Conservation (phyloP, 2,329 filamentous ascomycete genomes). For the Tolypocladium album region DNA sequence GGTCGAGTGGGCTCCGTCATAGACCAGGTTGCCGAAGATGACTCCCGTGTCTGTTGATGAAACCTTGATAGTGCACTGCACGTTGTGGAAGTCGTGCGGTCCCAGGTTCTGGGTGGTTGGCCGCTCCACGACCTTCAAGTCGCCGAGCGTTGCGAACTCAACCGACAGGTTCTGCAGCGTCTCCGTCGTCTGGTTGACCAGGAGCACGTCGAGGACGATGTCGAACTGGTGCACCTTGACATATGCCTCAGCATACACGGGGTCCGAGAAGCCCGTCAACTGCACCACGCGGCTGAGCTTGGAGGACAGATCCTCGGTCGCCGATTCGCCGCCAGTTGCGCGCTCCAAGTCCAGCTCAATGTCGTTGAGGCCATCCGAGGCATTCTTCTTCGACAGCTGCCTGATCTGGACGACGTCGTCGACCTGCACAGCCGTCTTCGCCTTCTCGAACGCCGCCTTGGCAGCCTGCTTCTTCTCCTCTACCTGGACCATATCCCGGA, state of each 20-base stretch:
- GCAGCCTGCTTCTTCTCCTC: constrained; percentile 97
- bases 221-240: constrained; percentile 99
- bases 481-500: constrained; percentile 92
- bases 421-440: constrained; percentile 87
- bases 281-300: constrained; percentile 96
- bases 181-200: constrained; percentile 95
- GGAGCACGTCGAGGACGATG: constrained; percentile 88
- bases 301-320: constrained; percentile 74
- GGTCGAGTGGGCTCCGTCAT: constrained; percentile 84
- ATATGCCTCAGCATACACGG: constrained; percentile 97
- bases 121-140: constrained; percentile 94
- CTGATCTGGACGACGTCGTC: constrained; percentile 91
- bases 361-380: constrained; percentile 69
- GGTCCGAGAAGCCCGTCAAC: constrained; percentile 94
- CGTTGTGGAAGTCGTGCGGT: constrained; percentile 94
- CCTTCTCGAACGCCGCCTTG: constrained; percentile 84
- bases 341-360: constrained; percentile 85
- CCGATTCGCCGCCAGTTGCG: constrained; percentile 82
- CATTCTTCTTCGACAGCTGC: constrained; percentile 86
- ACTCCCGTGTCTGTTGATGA: constrained; percentile 96
- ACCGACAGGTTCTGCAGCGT: constrained; percentile 95
- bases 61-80: constrained; percentile 97
- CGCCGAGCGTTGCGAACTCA: constrained; percentile 95
- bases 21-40: constrained; percentile 97
- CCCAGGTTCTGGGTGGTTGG: constrained; percentile 93